Base-by-base conservation (phyloP, 2,329 filamentous ascomycete species). In the Teratosphaeria zuluensis region DNA sequence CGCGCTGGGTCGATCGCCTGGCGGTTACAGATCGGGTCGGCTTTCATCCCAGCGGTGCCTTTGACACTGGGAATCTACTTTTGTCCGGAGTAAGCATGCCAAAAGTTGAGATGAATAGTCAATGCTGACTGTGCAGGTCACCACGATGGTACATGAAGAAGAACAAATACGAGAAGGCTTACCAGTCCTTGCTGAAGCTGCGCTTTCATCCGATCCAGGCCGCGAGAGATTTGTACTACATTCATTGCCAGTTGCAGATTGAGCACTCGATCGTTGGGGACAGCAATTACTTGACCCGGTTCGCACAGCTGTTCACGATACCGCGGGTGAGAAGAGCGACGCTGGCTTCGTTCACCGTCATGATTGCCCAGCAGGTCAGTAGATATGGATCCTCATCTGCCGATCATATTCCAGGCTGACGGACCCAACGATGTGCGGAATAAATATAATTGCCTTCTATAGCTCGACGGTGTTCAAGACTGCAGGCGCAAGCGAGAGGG, bases 221-320 rank as follows among this genome's bases (percentile, higher is more conserved):
- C 21, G 73, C 74, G 7, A 67, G 74, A 3, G 75, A 77, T 53
- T 65, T 76, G 38, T 76, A 75, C 63, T 74, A 75, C 56, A 63
- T 67, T 4, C 62, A 61, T 42, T 65, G 64, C 51, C 61, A 68
- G 8, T 69, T 76, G 14, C 69, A 74, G 58, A 66, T 74, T 6
- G 75, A 76, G 54, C 64, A 67, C 12, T 62, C 63, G 0, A 68
- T 59, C 9, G 33, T 59, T 28, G 57, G 57, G 21, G 33, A 71
- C 32, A 69, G 69, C 7, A 69, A 69, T 51, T 65, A 69, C 53
- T 70, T 71, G 56, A 76, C 73, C 60, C 69, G 76, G 58, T 72
- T 76, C 62, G 74, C 61, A 14, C 66, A 72, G 56, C 66, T 72
- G 55, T 72, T 72, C 59, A 53, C 62, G 4, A 65, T 72, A n/a